A percentile compares a stretch with the other conserved stretches of the same genome.
These are phyloP conservation scores for Malassezia sp. DNA, from an alignment of 1,284 basidiomycete species.

Conservation along the genomic window DNA sequence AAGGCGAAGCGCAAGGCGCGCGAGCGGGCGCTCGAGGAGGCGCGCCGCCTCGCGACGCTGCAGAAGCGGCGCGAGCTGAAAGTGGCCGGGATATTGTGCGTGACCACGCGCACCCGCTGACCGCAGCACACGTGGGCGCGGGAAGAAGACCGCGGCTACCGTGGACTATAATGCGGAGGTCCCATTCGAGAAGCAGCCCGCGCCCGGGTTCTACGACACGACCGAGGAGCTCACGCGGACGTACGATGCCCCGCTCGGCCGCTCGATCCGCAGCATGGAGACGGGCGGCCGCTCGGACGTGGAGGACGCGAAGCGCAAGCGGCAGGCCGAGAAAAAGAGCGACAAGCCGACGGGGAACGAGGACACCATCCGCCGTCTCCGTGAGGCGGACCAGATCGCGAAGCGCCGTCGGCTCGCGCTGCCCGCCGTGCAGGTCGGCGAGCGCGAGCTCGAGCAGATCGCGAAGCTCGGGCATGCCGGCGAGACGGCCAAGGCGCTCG, in stretches of 20 bases:
- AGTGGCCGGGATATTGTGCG: conserved; percentile 95
- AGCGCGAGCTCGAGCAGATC: conserved; percentile 89
- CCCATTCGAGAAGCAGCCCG: conserved; percentile 93
- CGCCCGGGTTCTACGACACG: conserved; percentile 92
- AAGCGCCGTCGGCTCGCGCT: conserved; percentile 73
- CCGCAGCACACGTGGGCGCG: conserved; percentile 59
- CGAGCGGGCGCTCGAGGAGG: conserved; percentile 74
- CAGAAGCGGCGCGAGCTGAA: conserved; percentile 98
- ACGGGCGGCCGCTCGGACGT: conserved; percentile 57
- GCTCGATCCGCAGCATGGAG: conserved; percentile 56
- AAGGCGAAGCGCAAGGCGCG: conserved; percentile 98
- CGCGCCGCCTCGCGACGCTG: conserved; percentile 78
- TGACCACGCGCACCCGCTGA: no score
- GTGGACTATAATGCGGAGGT: conserved; percentile 99
- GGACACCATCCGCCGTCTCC: conserved; percentile 89
- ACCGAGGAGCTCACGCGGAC: conserved; percentile 83
- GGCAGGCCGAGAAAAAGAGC: conserved; percentile 70
- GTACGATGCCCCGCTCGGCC: conserved; percentile 77
- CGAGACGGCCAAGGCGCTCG: conserved; percentile 72
- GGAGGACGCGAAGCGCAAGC: conserved; percentile 52
- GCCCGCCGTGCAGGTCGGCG: conserved; percentile 86
- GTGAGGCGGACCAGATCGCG: conserved; percentile 90
- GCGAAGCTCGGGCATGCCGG: conserved; percentile 94
- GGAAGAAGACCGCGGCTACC: conserved; percentile 86
- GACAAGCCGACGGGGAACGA: conserved; percentile 69